phyloP scores from a whole-genome alignment of 2,329 filamentous ascomycete species.

The Cryphonectria japonica region DNA sequence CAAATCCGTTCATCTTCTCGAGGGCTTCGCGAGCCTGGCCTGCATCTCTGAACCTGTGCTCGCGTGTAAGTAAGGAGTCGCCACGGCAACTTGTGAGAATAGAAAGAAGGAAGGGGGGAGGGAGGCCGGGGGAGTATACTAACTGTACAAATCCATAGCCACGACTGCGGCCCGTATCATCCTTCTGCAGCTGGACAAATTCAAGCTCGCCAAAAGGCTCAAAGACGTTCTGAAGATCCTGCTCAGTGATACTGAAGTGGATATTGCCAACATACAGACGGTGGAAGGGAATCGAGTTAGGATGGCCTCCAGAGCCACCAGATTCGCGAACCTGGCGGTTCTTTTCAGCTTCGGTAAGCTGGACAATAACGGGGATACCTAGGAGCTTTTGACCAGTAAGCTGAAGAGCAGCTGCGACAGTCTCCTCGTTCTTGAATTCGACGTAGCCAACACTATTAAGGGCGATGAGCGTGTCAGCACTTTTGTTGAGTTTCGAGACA shows the following conservation, averaged over 20 bases:
- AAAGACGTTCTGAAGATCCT: slow-evolving; percentile 94
- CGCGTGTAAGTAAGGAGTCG: slow-evolving; percentile 46
- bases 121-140: slow-evolving; percentile 44
- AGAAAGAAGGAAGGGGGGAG: not conserved
- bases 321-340: slow-evolving; percentile 92
- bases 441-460: slow-evolving; percentile 88
- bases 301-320: slow-evolving; percentile 68
- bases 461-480: slow-evolving; percentile 21
- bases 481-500: not conserved
- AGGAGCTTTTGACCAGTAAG: slow-evolving; percentile 98
- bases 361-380: slow-evolving; percentile 98
- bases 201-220: slow-evolving; percentile 97
- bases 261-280: slow-evolving; percentile 99
- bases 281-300: slow-evolving; percentile 91
- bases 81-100: not conserved
- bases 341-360: slow-evolving; percentile 98
- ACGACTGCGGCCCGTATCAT: slow-evolving; percentile 85
- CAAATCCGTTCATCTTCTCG: slow-evolving; percentile 99
- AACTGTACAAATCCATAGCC: slow-evolving; percentile 99
- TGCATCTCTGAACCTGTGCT: slow-evolving; percentile 81
- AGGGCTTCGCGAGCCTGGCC: slow-evolving; percentile 90
- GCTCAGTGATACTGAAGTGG: slow-evolving; percentile 98
- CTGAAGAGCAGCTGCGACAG: slow-evolving; percentile 89
- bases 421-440: slow-evolving; percentile 96
- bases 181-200: slow-evolving; percentile 96